Base-by-base conservation (phyloP, 2,329 filamentous ascomycete species). In the Fusarium hainanense region DNA sequence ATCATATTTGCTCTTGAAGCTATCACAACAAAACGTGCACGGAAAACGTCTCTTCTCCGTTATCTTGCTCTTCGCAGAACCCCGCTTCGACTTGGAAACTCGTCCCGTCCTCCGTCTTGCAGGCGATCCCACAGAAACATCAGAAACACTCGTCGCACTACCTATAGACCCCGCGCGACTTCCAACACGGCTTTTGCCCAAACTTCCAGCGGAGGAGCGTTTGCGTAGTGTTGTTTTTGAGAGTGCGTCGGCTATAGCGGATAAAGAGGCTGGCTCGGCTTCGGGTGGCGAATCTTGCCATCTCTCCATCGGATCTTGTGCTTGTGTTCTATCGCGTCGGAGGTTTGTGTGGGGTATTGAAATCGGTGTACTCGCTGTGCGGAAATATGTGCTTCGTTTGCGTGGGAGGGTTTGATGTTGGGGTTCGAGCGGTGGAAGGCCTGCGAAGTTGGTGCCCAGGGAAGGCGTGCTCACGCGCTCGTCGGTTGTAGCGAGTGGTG, bases 1-100 rank as follows among this genome's bases (percentile, higher is more conserved):
- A 20, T 75, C 72, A 32, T 74, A 75, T 14, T 75, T 75, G 30
- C 58, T 75, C 23, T 74, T 75, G 12, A 74, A 74, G 3, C 63
- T 67, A 10, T 74, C 72, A 4, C 70, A 74, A 23, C 72, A 74
- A 25, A 74, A 74, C 0, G 72, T 74, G 42, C 72, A 74, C 4
- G 58, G 72, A 28, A 70, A 74, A 0, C 62, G 34, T 14, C 70
- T 58, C 28, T 68, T 59, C 1, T 54, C 58, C 0, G 14, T 13
- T 0, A 32, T 52, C 2, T 68, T 70, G 6, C 44, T 28, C 40
- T 57, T 70, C 7, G 43, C 20, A 2, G 62, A 21, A 10, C 21
- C 27, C 2, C 57, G 42, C 43, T 57, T 69, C 4, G 59, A 23
- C 20, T 71, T 73, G 2, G 58, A 23, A 13, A 70, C 54, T 34